Conservation (phyloP, 2,329 filamentous ascomycete species). For the Thelonectria discophora region DNA sequence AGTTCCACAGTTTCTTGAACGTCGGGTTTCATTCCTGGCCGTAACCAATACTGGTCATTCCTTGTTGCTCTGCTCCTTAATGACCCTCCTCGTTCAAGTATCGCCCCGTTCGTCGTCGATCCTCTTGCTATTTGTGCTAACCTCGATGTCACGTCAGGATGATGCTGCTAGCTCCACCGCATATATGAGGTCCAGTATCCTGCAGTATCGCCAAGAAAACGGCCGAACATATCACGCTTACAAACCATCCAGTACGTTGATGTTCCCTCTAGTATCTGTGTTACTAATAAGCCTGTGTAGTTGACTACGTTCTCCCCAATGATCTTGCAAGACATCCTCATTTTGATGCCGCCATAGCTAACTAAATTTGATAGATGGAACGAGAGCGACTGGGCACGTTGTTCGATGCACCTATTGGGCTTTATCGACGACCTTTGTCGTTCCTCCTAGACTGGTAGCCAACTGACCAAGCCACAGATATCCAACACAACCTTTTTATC, state of each 20-base stretch:
- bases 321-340: slow-evolving; percentile 37
- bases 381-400: slow-evolving; percentile 44
- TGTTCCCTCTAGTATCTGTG: background rate
- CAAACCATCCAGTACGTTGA: slow-evolving; percentile 40
- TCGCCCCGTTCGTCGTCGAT: too few relatives aligned
- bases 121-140: background rate
- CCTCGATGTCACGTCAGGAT: slow-evolving; percentile 24
- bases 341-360: slow-evolving; percentile 21
- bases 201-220: slow-evolving; percentile 49
- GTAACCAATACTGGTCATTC: too few relatives aligned
- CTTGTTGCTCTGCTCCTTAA: too few relatives aligned
- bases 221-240: slow-evolving; percentile 51
- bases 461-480: slow-evolving; percentile 32
- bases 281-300: slow-evolving; percentile 7
- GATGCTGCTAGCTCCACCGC: slow-evolving; percentile 42
- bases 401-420: too few relatives aligned
- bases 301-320: slow-evolving; percentile 45
- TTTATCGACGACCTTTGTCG: too few relatives aligned
- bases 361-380: slow-evolving; percentile 36
- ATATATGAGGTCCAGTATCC: slow-evolving; percentile 49
- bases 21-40: background rate
- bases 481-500: slow-evolving; percentile 49
- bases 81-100: too few relatives aligned
- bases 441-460: too few relatives aligned
- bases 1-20: slow-evolving; percentile 1